Base-by-base conservation (phyloP, 1,284 basidiomycete species). In the Thelephora terrestris region DNA sequence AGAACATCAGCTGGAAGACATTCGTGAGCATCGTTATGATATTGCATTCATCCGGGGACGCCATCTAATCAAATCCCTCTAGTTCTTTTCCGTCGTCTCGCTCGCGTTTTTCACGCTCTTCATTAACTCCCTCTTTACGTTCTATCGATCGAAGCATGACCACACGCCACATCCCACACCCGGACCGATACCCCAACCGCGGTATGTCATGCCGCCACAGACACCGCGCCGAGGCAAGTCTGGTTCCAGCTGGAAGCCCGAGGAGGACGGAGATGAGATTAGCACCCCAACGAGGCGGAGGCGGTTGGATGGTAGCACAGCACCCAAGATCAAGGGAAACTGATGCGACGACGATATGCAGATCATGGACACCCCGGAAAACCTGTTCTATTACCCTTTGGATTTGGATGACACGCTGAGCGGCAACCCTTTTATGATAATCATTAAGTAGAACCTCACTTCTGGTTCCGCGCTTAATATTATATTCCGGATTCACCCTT, bases 1-100 rank as follows among this genome's bases (percentile, higher is more conserved):
- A 98, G 62, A 85, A 89, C 39, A 94, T 98, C 62, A 93, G 85
- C 64, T 97, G 92, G 91, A 96, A 95, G 70, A 94, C 91, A 16
- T 73, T 98, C 70, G 91, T 89, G 54, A 32, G 29, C 12, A 32
- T 12, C 65, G 82, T 68, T 35, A 14, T 47, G 27, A 34, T 45
- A 40, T 3, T 46, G 4, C 4, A 16, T 16, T 47, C n/a, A 9
- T 36, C 24, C 32, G 20, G 38, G 47, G 21, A 10, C 29, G 38
- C 46, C 23, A 14, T 39, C 36, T 7, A 39, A 14, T 27, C 36
- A 9, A 16, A 17, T 37, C 42, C 14, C n/a, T 34, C 21, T 57
- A 91, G 89, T 72, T 75, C 24, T 92, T 92, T 68, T 81, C 84
- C 12, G 64, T 92, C 58, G 79, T 81, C 52, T 90, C 88, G 27